Evolutionary conservation across 176 grass and related monocot genomes (phyloP), one percentile per base, ranked within the genome.

Genomic region (Alopecurus myosuroides): DNA sequence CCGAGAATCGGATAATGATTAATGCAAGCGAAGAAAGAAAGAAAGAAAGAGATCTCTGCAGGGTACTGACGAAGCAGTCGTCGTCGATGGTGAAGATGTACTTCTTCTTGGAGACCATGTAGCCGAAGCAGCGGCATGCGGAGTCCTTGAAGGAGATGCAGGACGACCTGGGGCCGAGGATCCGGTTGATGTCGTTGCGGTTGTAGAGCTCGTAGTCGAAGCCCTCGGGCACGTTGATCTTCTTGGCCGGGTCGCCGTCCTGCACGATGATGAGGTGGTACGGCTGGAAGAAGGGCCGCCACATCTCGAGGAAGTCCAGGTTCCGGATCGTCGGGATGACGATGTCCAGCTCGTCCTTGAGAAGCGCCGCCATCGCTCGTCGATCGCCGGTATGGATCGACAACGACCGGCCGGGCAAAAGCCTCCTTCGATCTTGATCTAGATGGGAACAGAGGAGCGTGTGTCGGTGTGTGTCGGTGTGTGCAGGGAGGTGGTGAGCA

Each of bases 191-290:
- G 83, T 95, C 88, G 74, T 95, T 93, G 75, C 90, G 90, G 85
- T 95, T 95, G 85, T 95, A 92, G 83, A 95, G 88, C 86, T 95
- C 88, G 70, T 92, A 92, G 85, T 95, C 90, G 82, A 95, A 95
- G 3, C 90, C 93, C 72, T 92, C 88, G 23, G 93, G 93, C 4
- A 95, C 90, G 56, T 77, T 84, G 86, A 95, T 92, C 22, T 45
- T 92, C 83, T 90, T 95, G 63, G 36, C 48, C 9, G 94, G 91
- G 39, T 97, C 94, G 6, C 94, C 94, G 83, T 94, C 94, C 76
- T 97, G 94, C 56, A 97, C 89, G 70, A 97, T 92, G 89, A 97
- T 97, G 78, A 97, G 91, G 53, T 97, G 94, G 87, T 97, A 97
- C 18, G 84, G 78, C 89, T 91, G 69, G 87, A 97, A 97, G 89